phyloP scores from a whole-genome alignment of 2,329 filamentous ascomycete species.

The Leptographium flavum region DNA sequence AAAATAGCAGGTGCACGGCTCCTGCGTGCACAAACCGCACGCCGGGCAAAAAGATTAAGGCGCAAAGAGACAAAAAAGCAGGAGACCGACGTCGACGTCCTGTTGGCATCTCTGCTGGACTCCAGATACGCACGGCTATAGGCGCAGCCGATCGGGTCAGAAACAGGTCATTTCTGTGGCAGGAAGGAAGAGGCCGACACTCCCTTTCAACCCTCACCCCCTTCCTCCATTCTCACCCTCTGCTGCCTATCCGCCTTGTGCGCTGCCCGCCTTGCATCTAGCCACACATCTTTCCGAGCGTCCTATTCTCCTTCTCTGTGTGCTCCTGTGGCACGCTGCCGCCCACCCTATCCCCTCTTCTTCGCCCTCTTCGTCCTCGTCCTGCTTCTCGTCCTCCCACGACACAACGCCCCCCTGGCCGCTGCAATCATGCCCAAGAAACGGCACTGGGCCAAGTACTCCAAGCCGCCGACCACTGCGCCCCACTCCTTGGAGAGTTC shows the following conservation, averaged over 20 bases:
- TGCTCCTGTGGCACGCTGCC: background rate
- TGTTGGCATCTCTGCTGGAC: background rate
- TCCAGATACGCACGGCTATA: background rate
- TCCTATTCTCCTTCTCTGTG: background rate
- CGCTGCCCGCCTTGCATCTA: background rate
- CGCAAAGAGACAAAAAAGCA: no score
- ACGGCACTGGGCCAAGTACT: slow-evolving; percentile 38
- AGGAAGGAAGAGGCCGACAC: no score
- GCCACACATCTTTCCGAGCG: background rate
- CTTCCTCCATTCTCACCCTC: background rate
- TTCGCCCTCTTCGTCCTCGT: background rate
- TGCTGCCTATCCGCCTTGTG: background rate
- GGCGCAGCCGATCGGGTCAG: background rate
- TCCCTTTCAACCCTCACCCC: no score
- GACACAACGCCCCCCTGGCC: no score
- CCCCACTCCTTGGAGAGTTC: slow-evolving; percentile 32
- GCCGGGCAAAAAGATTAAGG: no score
- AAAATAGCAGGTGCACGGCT: no score
- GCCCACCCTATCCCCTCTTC: background rate
- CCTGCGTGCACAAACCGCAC: no score
- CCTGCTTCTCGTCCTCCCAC: background rate
- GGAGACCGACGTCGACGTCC: background rate
- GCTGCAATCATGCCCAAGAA: slow-evolving; percentile 47
- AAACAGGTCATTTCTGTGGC: background rate
- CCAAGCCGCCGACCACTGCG: slow-evolving; percentile 43